These are phyloP conservation scores for Chernovozyma aurita DNA, from an alignment of 1,139 yeast species.

Conservation along the genomic window DNA sequence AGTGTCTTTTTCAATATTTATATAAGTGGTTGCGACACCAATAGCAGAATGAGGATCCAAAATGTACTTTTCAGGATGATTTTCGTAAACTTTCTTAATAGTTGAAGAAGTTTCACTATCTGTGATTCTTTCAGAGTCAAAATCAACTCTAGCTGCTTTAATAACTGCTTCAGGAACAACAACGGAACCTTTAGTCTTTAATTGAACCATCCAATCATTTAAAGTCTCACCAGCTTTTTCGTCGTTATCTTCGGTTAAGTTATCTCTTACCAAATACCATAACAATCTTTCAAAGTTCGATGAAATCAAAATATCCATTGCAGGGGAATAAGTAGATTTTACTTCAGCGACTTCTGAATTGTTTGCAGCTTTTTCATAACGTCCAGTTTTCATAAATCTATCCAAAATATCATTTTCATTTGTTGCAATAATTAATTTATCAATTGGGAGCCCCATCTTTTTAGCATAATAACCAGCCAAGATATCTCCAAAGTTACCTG, in stretches of 20 bases:
- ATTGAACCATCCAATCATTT: slow-evolving; percentile 70
- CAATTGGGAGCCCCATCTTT: slow-evolving; percentile 92
- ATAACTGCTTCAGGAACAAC: slow-evolving; percentile 63
- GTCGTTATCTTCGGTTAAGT: slow-evolving; percentile 49
- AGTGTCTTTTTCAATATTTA: slow-evolving; percentile 48
- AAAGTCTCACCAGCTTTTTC: slow-evolving; percentile 72
- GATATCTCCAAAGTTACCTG: slow-evolving; percentile 97
- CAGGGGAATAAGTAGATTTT: slow-evolving; percentile 90
- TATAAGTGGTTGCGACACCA: slow-evolving; percentile 76
- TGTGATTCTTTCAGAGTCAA: slow-evolving; percentile 76
- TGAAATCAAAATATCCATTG: slow-evolving; percentile 95
- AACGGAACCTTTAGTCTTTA: slow-evolving; percentile 75
- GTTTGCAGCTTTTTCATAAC: slow-evolving; percentile 63
- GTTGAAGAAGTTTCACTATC: slow-evolving; percentile 74
- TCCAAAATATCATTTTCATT: slow-evolving; percentile 92
- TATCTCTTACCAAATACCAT: slow-evolving; percentile 86
- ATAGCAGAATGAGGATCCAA: slow-evolving; percentile 97
- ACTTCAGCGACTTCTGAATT: slow-evolving; percentile 51
- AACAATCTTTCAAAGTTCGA: slow-evolving; percentile 93
- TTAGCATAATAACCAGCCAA: slow-evolving; percentile 94
- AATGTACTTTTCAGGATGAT: slow-evolving; percentile 66
- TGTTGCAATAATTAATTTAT: slow-evolving; percentile 85
- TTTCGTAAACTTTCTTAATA: slow-evolving; percentile 63
- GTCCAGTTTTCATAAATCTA: slow-evolving; percentile 83
- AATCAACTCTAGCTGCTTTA: slow-evolving; percentile 60